phyloP scores from a whole-genome alignment of 2,329 filamentous ascomycete genomes.

The Penicillium sp. region DNA sequence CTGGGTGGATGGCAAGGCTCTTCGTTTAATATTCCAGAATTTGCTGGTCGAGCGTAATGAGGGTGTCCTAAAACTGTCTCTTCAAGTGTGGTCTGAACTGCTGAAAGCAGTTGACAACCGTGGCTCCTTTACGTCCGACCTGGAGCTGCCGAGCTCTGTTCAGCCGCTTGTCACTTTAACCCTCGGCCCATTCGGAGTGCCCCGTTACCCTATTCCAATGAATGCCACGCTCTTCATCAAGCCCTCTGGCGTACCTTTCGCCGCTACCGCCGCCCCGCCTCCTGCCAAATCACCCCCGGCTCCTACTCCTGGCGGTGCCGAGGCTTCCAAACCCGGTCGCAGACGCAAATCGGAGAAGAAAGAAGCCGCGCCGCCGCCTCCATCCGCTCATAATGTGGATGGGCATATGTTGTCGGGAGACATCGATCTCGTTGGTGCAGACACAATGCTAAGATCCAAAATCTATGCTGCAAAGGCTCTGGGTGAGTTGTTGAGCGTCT shows the following conservation, averaged over 20 bases:
- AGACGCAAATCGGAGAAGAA: constrained; percentile 79
- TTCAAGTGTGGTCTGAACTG: constrained; percentile 81
- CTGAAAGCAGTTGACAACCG: constrained; percentile 61
- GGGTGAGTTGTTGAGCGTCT: constrained; percentile 72
- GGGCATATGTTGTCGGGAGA: constrained; percentile 98
- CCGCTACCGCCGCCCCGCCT: constrained; percentile 42
- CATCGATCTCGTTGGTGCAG: constrained; percentile 85
- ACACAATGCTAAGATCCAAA: constrained; percentile 81
- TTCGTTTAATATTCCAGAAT: constrained; percentile 91
- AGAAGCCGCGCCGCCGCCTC: constrained; percentile 63
- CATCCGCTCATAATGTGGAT: constrained; percentile 87
- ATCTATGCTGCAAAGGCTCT: constrained; percentile 83
- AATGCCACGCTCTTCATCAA: constrained; percentile 84
- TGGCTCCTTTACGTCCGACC: constrained; percentile 60
- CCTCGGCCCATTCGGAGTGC: constrained; percentile 86
- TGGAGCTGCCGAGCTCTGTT: constrained; percentile 70
- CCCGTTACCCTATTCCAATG: constrained; percentile 87
- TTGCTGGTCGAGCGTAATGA: constrained; percentile 87
- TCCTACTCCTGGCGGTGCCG: constrained; percentile 43
- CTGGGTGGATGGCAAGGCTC: constrained; percentile 86
- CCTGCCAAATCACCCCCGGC: constrained; percentile 42
- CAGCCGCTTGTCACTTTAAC: constrained; percentile 78
- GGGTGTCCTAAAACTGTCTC: constrained; percentile 72
- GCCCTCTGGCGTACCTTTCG: constrained; percentile 82
- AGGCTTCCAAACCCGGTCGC: constrained; percentile 59